Evolutionary conservation across 345 rosid genomes (phyloP).

Genomic region (Mercurialis annua): DNA sequence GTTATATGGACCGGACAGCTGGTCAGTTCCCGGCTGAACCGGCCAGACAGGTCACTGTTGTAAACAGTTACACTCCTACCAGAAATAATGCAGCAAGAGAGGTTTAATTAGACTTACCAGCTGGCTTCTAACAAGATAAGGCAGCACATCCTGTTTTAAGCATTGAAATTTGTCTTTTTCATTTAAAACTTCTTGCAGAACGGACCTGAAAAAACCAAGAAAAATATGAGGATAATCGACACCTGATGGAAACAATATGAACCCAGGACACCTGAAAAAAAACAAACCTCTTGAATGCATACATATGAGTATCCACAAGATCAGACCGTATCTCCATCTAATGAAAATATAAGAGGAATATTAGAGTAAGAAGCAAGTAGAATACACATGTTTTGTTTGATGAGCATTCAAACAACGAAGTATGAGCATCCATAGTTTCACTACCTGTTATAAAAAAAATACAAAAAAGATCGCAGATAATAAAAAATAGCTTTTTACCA

Average conservation of each 20-base stretch:
- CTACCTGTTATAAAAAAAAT: neutral
- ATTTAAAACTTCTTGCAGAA: slow-evolving; percentile 66
- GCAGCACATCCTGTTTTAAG: slow-evolving; percentile 80
- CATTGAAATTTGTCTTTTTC: slow-evolving; percentile 70
- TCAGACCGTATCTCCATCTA: slow-evolving; percentile 94
- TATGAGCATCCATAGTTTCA: neutral
- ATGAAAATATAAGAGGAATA: slow-evolving; percentile 23
- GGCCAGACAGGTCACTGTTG: too few relatives aligned
- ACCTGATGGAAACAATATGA: slow-evolving; percentile 5
- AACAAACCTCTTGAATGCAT: slow-evolving; percentile 90
- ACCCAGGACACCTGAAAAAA: slow-evolving; percentile 11
- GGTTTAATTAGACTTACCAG: slow-evolving; percentile 59
- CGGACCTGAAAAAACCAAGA: slow-evolving; percentile 47
- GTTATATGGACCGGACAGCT: too few relatives aligned
- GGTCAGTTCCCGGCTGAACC: too few relatives aligned
- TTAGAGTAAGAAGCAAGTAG: slow-evolving; percentile 15
- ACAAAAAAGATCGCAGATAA: too few relatives aligned
- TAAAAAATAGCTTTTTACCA: neutral
- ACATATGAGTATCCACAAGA: slow-evolving; percentile 96
- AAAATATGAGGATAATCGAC: slow-evolving; percentile 1
- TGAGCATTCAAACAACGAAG: neutral
- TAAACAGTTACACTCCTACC: neutral
- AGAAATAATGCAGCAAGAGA: slow-evolving; percentile 7
- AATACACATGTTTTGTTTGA: slow-evolving; percentile 9
- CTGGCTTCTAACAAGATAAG: slow-evolving; percentile 89